These are phyloP conservation scores for Hymenoscyphus salicellus DNA, from an alignment of 2,329 filamentous ascomycete species.

Conservation along the genomic window DNA sequence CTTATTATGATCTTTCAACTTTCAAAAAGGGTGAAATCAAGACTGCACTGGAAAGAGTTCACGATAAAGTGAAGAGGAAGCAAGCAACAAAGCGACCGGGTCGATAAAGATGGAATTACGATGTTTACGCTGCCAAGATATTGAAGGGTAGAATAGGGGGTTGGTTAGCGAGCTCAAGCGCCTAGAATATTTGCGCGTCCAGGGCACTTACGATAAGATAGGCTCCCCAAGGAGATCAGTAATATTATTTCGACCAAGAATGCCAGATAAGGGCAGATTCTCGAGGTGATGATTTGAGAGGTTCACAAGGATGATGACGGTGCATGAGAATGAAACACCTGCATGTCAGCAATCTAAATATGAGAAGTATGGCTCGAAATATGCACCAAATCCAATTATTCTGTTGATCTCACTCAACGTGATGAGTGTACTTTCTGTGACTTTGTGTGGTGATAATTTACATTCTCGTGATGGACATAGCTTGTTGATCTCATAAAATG, in stretches of 20 bases:
- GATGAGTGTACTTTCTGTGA: too few species aligned
- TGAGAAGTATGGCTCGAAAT: background rate
- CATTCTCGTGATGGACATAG: too few species aligned
- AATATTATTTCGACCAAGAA: background rate
- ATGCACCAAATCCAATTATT: background rate
- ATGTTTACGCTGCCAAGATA: background rate
- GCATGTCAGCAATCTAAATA: background rate
- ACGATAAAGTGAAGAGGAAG: constrained; percentile 59
- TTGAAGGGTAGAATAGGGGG: background rate
- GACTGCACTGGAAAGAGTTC: constrained; percentile 56
- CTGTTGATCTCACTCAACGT: too few species aligned
- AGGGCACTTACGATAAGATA: background rate
- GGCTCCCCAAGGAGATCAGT: background rate
- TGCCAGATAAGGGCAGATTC: background rate
- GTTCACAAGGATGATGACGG: background rate
- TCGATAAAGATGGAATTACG: constrained; percentile 14
- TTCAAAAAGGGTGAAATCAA: constrained; percentile 88
- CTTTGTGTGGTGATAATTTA: too few species aligned
- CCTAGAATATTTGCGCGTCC: background rate
- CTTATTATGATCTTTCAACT: constrained; percentile 80
- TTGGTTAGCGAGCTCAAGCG: background rate
- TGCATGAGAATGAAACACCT: background rate
- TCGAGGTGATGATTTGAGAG: background rate
- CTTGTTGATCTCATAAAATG: too few species aligned
- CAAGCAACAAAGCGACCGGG: constrained; percentile 32